Percentiles rank a stretch among this genome's conserved stretches.
These are phyloP conservation scores for Diaporthe citriasiana DNA, from an alignment of 2,329 filamentous ascomycete genomes.

Conservation along the genomic window DNA sequence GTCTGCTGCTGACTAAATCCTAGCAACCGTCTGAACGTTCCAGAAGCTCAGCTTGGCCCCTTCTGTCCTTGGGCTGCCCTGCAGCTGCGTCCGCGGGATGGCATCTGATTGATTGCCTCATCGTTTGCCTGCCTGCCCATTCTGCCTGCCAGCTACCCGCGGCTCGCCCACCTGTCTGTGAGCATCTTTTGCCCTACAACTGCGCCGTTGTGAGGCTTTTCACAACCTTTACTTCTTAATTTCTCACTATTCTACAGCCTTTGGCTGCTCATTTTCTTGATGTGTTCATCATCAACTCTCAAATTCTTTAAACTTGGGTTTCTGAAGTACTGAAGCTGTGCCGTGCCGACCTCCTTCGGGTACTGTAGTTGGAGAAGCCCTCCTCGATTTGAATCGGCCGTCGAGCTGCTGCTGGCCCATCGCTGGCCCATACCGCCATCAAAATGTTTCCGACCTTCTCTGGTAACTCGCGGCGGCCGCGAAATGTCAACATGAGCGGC, in stretches of 20 bases:
- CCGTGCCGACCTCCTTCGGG: not conserved
- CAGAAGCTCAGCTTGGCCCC: slow-evolving; percentile 40
- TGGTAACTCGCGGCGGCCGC: slow-evolving; percentile 84
- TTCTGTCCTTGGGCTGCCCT: slow-evolving; percentile 3
- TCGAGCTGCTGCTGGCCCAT: slow-evolving; percentile 20
- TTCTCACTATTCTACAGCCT: not conserved
- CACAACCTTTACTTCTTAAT: not conserved
- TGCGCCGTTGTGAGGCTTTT: not conserved
- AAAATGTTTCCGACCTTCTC: slow-evolving; percentile 94
- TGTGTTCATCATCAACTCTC: not conserved
- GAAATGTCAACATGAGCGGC: slow-evolving; percentile 95
- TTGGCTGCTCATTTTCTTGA: not conserved
- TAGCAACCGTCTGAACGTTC: slow-evolving; percentile 44
- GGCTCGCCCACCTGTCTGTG: not conserved
- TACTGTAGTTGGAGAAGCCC: not conserved
- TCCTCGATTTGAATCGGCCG: not conserved
- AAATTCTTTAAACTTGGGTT: not conserved
- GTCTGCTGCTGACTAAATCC: slow-evolving; percentile 37
- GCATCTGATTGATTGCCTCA: slow-evolving; percentile 22
- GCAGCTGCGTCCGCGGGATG: not conserved
- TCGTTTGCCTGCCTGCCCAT: slow-evolving; percentile 20
- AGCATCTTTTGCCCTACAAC: not conserved
- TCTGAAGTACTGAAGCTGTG: not conserved
- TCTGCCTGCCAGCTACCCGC: slow-evolving; percentile 13
- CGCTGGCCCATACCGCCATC: slow-evolving; percentile 36